phyloP scores from a whole-genome alignment of 2,329 filamentous ascomycete genomes.

The Fusarium veterinarium region DNA sequence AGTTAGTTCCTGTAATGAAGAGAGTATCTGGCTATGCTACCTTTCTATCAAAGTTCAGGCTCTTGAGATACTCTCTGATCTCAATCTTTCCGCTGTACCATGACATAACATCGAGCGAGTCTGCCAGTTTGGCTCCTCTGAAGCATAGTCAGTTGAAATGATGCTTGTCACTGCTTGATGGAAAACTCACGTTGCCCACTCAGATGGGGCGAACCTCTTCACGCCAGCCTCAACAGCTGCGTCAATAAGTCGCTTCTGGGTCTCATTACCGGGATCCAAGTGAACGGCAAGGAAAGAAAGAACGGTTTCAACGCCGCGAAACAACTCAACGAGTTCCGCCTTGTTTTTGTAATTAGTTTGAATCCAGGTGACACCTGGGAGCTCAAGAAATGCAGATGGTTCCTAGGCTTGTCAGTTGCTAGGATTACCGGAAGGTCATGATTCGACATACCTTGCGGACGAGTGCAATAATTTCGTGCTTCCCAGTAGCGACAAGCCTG shows the following conservation, averaged over 20 bases:
- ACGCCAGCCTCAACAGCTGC: conserved; percentile 1
- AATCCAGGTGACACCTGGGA: background rate
- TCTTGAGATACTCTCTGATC: background rate
- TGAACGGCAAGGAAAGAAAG: conserved; percentile 8
- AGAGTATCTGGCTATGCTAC: fast-evolving
- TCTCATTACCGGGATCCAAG: background rate
- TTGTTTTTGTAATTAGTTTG: background rate
- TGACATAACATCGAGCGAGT: background rate
- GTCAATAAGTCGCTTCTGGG: conserved; percentile 13
- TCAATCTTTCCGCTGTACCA: conserved; percentile 15
- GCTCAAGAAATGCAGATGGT: background rate
- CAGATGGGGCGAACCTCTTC: conserved; percentile 1
- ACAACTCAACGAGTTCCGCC: background rate
- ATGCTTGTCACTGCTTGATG: no score
- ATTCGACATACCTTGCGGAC: background rate
- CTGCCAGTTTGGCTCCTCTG: background rate
- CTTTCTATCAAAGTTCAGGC: background rate
- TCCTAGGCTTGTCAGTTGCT: background rate
- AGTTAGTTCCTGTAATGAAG: fast-evolving
- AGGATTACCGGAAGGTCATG: fast-evolving
- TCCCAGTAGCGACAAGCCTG: background rate
- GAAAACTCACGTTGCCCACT: conserved; percentile 2
- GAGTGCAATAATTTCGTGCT: background rate
- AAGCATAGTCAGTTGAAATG: no score
- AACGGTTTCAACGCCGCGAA: background rate